Percentiles rank a stretch among this genome's conserved stretches.
Evolutionary conservation across 768 basidiomycete species (phyloP).

Genomic region (Mrakia hoshinonis): DNA sequence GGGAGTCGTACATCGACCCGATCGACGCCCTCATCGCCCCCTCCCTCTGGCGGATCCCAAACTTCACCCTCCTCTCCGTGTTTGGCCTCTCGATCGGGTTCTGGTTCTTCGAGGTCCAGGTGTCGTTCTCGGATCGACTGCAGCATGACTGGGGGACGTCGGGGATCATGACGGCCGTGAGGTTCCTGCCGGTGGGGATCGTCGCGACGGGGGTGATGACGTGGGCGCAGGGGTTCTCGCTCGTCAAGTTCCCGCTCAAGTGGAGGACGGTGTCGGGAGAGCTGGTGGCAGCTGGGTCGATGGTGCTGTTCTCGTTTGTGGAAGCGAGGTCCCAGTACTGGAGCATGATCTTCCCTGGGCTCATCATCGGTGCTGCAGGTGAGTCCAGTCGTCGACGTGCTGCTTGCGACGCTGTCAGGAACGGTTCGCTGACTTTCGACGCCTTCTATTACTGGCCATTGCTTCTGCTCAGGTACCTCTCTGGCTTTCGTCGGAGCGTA

Average conservation of each 20-base stretch:
- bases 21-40: slow-evolving; percentile 11
- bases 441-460: neutral
- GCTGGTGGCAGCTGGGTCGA: neutral
- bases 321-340: neutral
- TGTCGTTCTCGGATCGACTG: neutral
- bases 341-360: neutral
- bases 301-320: slow-evolving; percentile 12
- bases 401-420: neutral
- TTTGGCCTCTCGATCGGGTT: neutral
- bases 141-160: neutral
- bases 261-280: neutral
- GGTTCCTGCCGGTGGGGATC: neutral
- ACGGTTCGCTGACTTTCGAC: no score
- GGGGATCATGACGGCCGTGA: neutral
- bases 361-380: neutral
- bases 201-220: neutral
- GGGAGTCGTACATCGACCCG: slow-evolving; percentile 20
- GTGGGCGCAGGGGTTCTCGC: neutral
- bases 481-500: slow-evolving; percentile 7
- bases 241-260: neutral
- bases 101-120: slow-evolving; percentile 9
- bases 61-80: slow-evolving; percentile 15
- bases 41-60: neutral
- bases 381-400: neutral
- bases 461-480: neutral